Base-by-base conservation (phyloP, 495 filamentous ascomycete genomes). In the Penicillium ochrochloron region DNA sequence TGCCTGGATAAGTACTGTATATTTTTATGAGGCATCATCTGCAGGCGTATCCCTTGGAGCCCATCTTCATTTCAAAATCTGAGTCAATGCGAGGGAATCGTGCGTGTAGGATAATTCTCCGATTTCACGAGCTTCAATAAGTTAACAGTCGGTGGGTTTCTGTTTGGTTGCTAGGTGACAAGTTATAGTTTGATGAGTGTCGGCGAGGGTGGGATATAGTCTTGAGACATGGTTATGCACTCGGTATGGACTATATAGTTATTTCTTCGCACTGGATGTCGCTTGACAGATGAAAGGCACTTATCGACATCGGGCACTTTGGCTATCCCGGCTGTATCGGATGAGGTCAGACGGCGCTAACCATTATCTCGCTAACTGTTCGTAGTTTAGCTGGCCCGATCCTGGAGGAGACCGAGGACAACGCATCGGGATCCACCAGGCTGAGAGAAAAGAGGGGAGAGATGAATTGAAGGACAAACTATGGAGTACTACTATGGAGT, bases 31-130 rank as follows among this genome's bases (percentile, higher is more conserved):
- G 63, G 41, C 52, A 69, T 66, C 66, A 63, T n/a, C 35, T 67
- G 61, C 61, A 61, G 48, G 29, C 58, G 50, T 17, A 59, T 23
- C 65, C 70, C 70, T 64, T 57, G 23, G 52, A 25, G 48, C 37
- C 52, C 39, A 64, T 64, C 42, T 8, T 65, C 63, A 71, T 69
- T 69, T 69, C 17, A 57, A 51, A 58, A 50, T 41, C 39, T 60
- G 65, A 65, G 63, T 68, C 66, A 63, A 67, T 63, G 67, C 53
- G 67, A 70, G 65, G 70, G 46, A 57, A 66, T 66, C 70, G 70
- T 72, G 70, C 61, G 29, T 17, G 2, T 25, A 50, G 48, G 14
- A 4, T 12, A 70, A 73, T 61, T 66, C 66, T 73, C 70, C 70
- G 70, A 67, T 19, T 44, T 65, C 56, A 65, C 63, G 63, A 67